phyloP scores from a whole-genome alignment of 192 early-diverging fungal species.

The Entomortierella parvispora region DNA sequence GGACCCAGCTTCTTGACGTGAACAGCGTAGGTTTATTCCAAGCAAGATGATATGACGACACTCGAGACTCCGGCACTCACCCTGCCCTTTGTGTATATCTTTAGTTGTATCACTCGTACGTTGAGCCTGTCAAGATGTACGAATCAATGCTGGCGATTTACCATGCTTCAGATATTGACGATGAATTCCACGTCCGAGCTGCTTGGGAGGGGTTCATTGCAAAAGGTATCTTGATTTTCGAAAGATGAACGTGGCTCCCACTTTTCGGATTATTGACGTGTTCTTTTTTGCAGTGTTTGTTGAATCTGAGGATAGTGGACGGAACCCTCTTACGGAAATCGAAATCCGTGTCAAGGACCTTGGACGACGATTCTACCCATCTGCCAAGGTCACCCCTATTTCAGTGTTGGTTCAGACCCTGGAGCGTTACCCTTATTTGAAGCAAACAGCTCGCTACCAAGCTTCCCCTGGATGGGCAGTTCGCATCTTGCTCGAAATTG shows the following conservation, averaged over 20 bases:
- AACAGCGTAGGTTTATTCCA: constrained; percentile 19
- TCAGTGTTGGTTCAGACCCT: constrained; percentile 40
- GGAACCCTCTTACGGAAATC: constrained; percentile 40
- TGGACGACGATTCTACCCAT: constrained; percentile 44
- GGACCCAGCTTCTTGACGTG: constrained; percentile 25
- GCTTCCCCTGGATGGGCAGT: constrained; percentile 41
- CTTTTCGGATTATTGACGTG: background rate
- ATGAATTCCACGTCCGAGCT: constrained; percentile 44
- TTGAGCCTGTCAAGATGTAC: constrained; percentile 47
- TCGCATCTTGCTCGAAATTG: constrained; percentile 39
- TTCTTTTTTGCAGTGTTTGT: constrained; percentile 11
- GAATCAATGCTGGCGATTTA: constrained; percentile 49
- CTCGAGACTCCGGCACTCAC: too few species aligned
- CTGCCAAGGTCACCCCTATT: constrained; percentile 40
- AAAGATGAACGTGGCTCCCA: background rate
- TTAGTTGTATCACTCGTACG: constrained; percentile 37
- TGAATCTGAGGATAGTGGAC: constrained; percentile 22
- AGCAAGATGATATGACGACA: too few species aligned
- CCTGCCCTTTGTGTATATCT: background rate
- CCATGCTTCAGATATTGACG: constrained; percentile 43
- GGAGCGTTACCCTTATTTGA: constrained; percentile 43
- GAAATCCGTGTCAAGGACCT: constrained; percentile 44
- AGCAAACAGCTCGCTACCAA: constrained; percentile 28
- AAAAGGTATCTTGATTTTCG: constrained; percentile 11
- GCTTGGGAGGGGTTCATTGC: constrained; percentile 50